These are phyloP conservation scores for Excoecaria agallocha DNA, from an alignment of 345 rosid species.

Conservation along the genomic window DNA sequence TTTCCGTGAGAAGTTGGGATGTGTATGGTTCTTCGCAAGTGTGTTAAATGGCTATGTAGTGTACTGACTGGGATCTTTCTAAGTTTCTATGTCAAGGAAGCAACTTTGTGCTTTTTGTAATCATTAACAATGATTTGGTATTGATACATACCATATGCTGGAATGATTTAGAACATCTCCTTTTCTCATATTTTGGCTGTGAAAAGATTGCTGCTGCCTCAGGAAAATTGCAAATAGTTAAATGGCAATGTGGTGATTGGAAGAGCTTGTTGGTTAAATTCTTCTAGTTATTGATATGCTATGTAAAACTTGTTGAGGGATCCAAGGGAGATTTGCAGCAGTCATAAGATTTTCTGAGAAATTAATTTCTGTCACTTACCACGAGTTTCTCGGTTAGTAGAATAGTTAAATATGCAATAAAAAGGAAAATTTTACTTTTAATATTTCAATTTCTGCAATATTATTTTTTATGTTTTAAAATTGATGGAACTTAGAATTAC, in stretches of 20 bases:
- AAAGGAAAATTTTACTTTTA: too few species aligned
- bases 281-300: background rate
- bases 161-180: background rate
- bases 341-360: too few species aligned
- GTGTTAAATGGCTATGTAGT: background rate
- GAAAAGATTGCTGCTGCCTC: background rate
- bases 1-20: too few species aligned
- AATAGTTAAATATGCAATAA: too few species aligned
- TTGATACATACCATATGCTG: background rate
- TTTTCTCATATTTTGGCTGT: background rate
- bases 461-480: too few species aligned
- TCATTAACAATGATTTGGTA: conserved; percentile 2
- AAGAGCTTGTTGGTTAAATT: background rate
- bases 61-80: background rate
- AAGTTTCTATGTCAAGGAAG: conserved; percentile 5
- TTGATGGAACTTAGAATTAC: too few species aligned
- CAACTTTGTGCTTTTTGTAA: background rate
- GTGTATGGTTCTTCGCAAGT: background rate
- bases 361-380: too few species aligned
- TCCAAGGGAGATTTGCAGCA: background rate
- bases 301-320: background rate
- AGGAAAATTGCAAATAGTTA: background rate
- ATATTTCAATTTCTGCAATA: too few species aligned
- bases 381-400: too few species aligned
- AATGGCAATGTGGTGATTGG: background rate